Percentiles rank a stretch among this genome's conserved stretches.
Conservation (phyloP, 2,329 filamentous ascomycete genomes). For the Camillea tinctor region DNA sequence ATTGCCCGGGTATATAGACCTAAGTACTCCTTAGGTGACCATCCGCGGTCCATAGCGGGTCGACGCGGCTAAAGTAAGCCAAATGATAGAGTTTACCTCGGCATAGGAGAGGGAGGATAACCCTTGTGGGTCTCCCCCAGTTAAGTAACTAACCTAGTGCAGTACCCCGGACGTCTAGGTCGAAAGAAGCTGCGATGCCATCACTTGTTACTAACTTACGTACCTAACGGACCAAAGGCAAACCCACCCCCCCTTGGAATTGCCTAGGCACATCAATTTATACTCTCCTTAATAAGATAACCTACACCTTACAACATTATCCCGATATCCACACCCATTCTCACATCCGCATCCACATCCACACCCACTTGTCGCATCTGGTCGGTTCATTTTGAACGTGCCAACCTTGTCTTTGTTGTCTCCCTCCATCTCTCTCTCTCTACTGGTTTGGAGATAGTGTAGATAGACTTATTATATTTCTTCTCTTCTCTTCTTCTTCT, state of each 20-base stretch:
- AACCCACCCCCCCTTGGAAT: neutral
- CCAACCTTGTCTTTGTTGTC: neutral
- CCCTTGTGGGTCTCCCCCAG: neutral
- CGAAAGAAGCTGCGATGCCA: neutral
- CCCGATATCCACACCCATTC: no score
- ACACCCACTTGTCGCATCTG: neutral
- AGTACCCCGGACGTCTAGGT: neutral
- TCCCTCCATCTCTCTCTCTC: neutral
- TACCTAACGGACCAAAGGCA: neutral
- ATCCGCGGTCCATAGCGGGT: conserved; percentile 9
- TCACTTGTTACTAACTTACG: neutral
- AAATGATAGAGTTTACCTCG: conserved; percentile 22
- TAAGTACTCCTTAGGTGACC: no score
- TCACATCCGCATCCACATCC: neutral
- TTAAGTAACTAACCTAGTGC: neutral
- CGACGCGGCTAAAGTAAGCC: conserved; percentile 13
- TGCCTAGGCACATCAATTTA: neutral
- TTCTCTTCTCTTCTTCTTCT: conserved; percentile 6
- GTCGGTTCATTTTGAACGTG: neutral
- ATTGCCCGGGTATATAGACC: no score
- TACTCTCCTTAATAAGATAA: no score
- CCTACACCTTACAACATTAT: no score
- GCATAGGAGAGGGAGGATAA: conserved; percentile 15
- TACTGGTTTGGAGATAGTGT: conserved; percentile 2
- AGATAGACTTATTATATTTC: conserved; percentile 4